Percentiles rank a stretch among this genome's conserved stretches.
phyloP scores from a whole-genome alignment of 2,329 filamentous ascomycete species.

The Aspergillus ochraceoroseus region DNA sequence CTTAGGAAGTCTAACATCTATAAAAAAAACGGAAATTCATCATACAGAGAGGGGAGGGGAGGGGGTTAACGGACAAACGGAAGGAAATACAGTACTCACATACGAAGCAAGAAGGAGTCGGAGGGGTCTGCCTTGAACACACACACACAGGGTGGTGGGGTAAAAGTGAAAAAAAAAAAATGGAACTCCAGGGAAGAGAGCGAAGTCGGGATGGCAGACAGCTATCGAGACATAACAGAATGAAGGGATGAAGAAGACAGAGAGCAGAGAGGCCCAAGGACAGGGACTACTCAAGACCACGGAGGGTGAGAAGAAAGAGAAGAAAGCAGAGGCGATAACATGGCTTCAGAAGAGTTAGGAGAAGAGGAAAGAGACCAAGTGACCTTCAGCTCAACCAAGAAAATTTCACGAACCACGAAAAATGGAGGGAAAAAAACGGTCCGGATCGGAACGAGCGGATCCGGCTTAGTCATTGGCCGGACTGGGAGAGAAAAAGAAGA shows the following conservation, averaged over 20 bases:
- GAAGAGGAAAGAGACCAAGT: conserved; percentile 15
- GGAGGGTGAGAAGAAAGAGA: conserved; percentile 20
- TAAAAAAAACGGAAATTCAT: conserved; percentile 42
- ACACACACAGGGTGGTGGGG: conserved; percentile 20
- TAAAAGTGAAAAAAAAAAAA: conserved; percentile 16
- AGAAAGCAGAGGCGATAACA: conserved; percentile 14
- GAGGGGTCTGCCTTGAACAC: conserved; percentile 16
- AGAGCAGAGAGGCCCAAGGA: conserved; percentile 12
- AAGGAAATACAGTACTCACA: conserved; percentile 22
- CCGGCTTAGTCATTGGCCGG: no score
- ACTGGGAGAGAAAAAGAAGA: no score
- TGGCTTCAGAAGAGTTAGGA: conserved; percentile 26
- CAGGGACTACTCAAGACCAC: conserved; percentile 25
- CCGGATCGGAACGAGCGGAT: not conserved
- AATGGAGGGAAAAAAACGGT: conserved; percentile 5
- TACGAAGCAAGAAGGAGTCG: conserved; percentile 10
- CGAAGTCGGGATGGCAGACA: conserved; percentile 10
- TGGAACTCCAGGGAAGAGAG: conserved; percentile 8
- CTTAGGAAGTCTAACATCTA: conserved; percentile 50
- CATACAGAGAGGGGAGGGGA: conserved; percentile 24
- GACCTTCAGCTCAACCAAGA: conserved; percentile 19
- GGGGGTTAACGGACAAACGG: conserved; percentile 5
- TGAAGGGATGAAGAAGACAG: conserved; percentile 12
- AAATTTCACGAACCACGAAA: conserved; percentile 13
- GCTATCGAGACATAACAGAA: conserved; percentile 23